Base-by-base conservation (phyloP, 2,329 filamentous ascomycete species). In the Colletotrichum eremochloae region DNA sequence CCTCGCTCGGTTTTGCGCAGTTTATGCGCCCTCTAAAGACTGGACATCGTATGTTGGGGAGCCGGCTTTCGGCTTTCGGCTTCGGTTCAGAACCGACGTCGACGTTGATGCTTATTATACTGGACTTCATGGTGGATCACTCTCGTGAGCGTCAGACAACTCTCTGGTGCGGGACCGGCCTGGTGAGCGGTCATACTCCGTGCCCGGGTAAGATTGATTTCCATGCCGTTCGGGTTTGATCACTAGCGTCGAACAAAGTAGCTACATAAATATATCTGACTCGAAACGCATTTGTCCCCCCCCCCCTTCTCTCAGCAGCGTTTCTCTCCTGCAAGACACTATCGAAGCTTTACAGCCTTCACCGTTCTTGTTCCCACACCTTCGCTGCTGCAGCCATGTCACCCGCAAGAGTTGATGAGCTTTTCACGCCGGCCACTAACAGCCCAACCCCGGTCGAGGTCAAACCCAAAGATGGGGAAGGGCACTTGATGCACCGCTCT, bases 401-500 rank as follows among this genome's bases (percentile, higher is more conserved):
- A n/a, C 74, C 76, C 9, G 69, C 73, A 1, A 73, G 70, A 50
- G 64, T 71, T 31, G 72, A 73, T 24, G 75, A 75, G 38, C 20
- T 55, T 9, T 55, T 64, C 36, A 15, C 69, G 6, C 18, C 40
- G 29, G 46, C 48, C 12, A 46, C 40, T n/a, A 31, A 40, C 42
- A 3, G 38, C 44, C 61, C 24, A 15, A 40, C 53, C 7, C 29
- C 33, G 14, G 18, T 42, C 20, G 42, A 14, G 18, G n/a, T 33
- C 20, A 70, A 67, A 24, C 3, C 63, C 2, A 52, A 67, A 20
- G 9, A 64, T 2, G 44, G 6, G 1, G 71, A 76, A 1, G 75
- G 75, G 6, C 71, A 53, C 40, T 74, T 83, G 5, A 73, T 83
- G 74, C 80, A 83, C 67, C 80, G 81, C n/a, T 82, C 80, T 2